These are phyloP conservation scores for Psidium friedrichsthalianum DNA, from an alignment of 345 rosid genomes.

Conservation along the genomic window DNA sequence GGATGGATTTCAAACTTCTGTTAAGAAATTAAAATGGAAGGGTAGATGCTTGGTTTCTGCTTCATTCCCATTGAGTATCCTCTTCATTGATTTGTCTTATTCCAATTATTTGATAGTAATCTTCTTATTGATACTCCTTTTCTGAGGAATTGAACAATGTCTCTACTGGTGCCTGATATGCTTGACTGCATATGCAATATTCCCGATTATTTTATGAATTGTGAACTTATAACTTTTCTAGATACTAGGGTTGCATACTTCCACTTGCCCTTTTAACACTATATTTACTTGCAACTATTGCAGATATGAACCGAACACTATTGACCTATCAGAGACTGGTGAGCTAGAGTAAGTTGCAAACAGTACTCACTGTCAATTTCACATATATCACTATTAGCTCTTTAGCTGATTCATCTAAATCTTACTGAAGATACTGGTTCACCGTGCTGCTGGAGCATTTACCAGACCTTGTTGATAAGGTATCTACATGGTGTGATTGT, in stretches of 20 bases:
- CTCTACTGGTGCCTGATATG: background rate
- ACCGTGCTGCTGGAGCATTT: slow-evolving; percentile 87
- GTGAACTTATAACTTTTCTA: background rate
- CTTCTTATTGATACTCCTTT: background rate
- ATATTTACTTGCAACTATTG: background rate
- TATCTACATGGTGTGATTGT: slow-evolving; percentile 4
- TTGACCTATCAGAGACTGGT: slow-evolving; percentile 74
- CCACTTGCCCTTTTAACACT: background rate
- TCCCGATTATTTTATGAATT: background rate
- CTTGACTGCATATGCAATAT: background rate
- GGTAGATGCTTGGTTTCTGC: background rate
- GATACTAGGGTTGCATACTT: background rate
- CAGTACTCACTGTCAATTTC: background rate
- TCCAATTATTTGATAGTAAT: background rate
- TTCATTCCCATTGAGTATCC: background rate
- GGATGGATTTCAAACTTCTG: background rate
- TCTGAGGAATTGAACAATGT: background rate
- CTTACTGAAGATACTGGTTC: slow-evolving; percentile 76
- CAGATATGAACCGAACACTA: slow-evolving; percentile 97
- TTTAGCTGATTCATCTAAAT: slow-evolving; percentile 3
- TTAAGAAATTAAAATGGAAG: background rate
- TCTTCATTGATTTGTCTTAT: too few relatives aligned
- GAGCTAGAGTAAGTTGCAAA: slow-evolving; percentile 77
- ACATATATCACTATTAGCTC: background rate
- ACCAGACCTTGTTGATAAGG: slow-evolving; percentile 96